Base-by-base conservation (phyloP, 306 rosid species). In the Quercus alba region DNA sequence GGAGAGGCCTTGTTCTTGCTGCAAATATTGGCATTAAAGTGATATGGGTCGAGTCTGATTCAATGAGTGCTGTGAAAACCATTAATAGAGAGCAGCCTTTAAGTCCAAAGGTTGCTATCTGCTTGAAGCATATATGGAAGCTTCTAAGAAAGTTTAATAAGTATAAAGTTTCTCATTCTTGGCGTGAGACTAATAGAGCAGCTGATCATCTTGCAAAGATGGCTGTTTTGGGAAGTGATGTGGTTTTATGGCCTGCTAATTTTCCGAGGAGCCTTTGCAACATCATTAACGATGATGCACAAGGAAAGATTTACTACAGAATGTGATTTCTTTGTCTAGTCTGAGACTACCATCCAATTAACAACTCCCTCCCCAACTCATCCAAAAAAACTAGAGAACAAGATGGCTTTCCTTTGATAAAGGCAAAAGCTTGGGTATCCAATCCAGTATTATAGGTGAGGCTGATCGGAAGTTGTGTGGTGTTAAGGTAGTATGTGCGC, bases 181-280 rank as follows among this genome's bases (percentile, higher is more conserved):
- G 91, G 94, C 91, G 94, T 1, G 97, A 89, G 82, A 80, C 94
- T 78, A 88, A 91, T 17, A 85, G 84, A 55, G 94, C 92, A 6
- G 92, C 94, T 51, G 92, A 91, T 89, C 84, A 85, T 84, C 97
- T 91, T 78, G 73, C 91, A 8, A 88, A 88, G 85, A 88, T 88
- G 92, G 83, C 58, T 59, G 55, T 85, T 77, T 8, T 0, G 6
- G 84, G 82, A 28, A 79, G 79, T 25, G 94, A 90, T 25, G 81
- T 80, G 15, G 87, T 92, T n/a, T 74, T 92, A 21, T 82, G 85
- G 89, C 94, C 91, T 1, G 38, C 0, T 79, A 85, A 87, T 75
- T 90, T 90, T 79, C 88, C 92, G 3, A 30, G 58, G 14, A 86
- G 58, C 63, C 92, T 92, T 51, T 19, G 75, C 56, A 74, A 35